Conservation (phyloP, 805 yeast species). For the Wickerhamomyces bovis region DNA sequence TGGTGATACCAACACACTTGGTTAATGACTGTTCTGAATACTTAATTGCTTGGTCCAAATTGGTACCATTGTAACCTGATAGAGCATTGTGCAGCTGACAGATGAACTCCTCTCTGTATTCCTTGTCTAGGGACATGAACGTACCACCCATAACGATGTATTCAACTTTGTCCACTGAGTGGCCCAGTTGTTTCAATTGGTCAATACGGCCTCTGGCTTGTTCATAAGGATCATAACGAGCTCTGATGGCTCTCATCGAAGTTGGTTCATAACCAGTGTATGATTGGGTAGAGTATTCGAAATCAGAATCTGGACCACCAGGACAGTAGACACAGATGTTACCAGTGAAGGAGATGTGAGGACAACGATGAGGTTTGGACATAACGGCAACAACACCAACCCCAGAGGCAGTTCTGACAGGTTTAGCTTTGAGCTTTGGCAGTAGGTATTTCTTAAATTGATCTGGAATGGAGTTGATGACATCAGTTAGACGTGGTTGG, state of each 20-base stretch:
- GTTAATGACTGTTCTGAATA: slow-evolving; percentile 92
- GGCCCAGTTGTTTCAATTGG: slow-evolving; percentile 91
- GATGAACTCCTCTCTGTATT: slow-evolving; percentile 85
- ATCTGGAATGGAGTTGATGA: slow-evolving; percentile 91
- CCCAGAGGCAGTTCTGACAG: slow-evolving; percentile 97
- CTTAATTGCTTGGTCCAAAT: slow-evolving; percentile 83
- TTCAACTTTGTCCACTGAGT: slow-evolving; percentile 94
- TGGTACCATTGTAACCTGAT: slow-evolving; percentile 83
- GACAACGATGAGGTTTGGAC: slow-evolving; percentile 99
- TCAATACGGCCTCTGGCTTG: slow-evolving; percentile 98
- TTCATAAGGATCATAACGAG: slow-evolving; percentile 96
- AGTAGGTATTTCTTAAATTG: slow-evolving; percentile 86
- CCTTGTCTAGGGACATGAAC: slow-evolving; percentile 88
- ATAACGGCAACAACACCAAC: slow-evolving; percentile 98
- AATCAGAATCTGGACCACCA: slow-evolving; percentile 98
- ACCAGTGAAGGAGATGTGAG: slow-evolving; percentile 98
- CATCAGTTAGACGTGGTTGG: slow-evolving; percentile 93
- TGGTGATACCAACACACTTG: slow-evolving; percentile 97
- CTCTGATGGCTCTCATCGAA: slow-evolving; percentile 98
- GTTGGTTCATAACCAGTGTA: slow-evolving; percentile 99
- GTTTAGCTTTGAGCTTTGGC: slow-evolving; percentile 96
- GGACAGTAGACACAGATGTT: slow-evolving; percentile 98
- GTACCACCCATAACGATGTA: slow-evolving; percentile 99
- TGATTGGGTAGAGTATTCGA: slow-evolving; percentile 96
- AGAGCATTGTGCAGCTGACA: slow-evolving; percentile 90